Base-by-base conservation (phyloP, 2,329 filamentous ascomycete genomes). In the Ceratocystis huliohia region DNA sequence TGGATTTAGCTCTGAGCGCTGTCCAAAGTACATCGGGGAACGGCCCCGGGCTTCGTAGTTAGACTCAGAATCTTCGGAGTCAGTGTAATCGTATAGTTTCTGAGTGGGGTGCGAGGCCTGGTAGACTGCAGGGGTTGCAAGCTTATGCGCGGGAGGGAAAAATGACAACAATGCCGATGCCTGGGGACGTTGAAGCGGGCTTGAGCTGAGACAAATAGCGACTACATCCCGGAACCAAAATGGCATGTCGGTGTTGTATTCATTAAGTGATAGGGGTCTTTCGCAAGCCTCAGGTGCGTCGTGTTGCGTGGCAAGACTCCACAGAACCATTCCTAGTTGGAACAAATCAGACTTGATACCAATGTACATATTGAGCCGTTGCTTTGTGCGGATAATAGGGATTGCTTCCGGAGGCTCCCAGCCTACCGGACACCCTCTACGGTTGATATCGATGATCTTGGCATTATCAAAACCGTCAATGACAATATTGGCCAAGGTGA, bases 371-470 rank as follows among this genome's bases (percentile, higher is more conserved):
- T 89, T 88, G 65, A 99, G 92, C 37, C 91, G 84, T 75, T 96
- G 92, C 67, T 89, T 89, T 74, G 87, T 92, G 70, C 93, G 87
- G 68, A 97, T 91, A 66, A 97, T 84, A 5, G 84, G 83, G 17
- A 87, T 88, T 66, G 95, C 88, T 76, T 99, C 94, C 3, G 94
- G 94, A 2, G 94, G 92, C 71, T 99, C 94, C 94, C 94, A 99
- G 28, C 93, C 93, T 3, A 97, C 89, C 0, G 94, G 94, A 72
- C 94, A 99, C n/a, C 94, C 94, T 71, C 94, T 83, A 66, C 94
- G 84, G 77, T 99, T 99, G 78, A 99, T 96, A 75, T 99, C 94
- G 73, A 99, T 99, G 70, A 99, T 97, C 72, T 95, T 93, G 7
- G 93, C 94, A 72, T 96, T 83, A 73, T 91, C 87, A 56, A 88